phyloP scores from a whole-genome alignment of 75 land plant species.

The Pinus tabuliformis region DNA sequence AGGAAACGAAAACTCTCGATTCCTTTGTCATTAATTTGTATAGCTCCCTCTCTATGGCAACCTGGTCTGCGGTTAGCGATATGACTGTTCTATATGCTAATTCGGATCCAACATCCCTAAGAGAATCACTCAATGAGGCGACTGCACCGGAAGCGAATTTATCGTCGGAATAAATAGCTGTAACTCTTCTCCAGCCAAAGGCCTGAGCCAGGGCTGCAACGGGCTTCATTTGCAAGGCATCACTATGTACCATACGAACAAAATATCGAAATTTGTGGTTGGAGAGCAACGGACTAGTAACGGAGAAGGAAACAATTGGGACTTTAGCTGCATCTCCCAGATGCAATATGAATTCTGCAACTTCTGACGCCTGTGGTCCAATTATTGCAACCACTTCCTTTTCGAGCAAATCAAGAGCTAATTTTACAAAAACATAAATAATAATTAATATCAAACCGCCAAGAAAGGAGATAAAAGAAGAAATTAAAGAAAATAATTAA shows the following conservation, averaged over 20 bases:
- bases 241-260: constrained; percentile 36
- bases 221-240: constrained; percentile 37
- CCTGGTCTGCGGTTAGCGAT: constrained; percentile 16
- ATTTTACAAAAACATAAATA: too few species aligned
- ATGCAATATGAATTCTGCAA: constrained; percentile 25
- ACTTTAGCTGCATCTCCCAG: constrained; percentile 44
- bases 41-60: constrained; percentile 21
- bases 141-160: constrained; percentile 37
- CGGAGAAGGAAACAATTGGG: constrained; percentile 48
- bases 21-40: constrained; percentile 31
- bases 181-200: constrained; percentile 48
- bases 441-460: too few species aligned
- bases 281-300: constrained; percentile 38
- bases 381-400: constrained; percentile 40
- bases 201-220: constrained; percentile 25
- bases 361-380: constrained; percentile 38
- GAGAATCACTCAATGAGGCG: constrained; percentile 26
- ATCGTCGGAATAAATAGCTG: constrained; percentile 34
- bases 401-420: too few species aligned
- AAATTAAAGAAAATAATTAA: background rate
- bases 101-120: constrained; percentile 5
- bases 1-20: constrained; percentile 44
- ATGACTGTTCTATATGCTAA: constrained; percentile 39
- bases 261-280: constrained; percentile 30
- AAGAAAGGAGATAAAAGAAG: too few species aligned